A percentile compares a stretch with the other conserved stretches of the same genome.
Conservation (phyloP, 2,329 filamentous ascomycete genomes). For the Botrytis porri region DNA sequence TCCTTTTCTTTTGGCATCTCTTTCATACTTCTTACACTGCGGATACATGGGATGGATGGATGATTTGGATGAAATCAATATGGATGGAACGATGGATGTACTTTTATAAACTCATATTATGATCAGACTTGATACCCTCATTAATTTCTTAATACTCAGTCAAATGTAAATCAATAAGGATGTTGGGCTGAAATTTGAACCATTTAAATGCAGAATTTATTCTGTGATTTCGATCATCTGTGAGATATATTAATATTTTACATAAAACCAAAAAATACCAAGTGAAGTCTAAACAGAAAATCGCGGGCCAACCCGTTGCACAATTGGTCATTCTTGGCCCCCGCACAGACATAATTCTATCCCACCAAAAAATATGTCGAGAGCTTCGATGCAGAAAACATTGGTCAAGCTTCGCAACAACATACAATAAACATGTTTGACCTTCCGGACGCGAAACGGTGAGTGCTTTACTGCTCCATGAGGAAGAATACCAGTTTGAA, state of each 20-base stretch:
- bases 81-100: constrained; percentile 17
- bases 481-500: background rate
- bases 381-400: background rate
- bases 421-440: constrained; percentile 46
- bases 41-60: background rate
- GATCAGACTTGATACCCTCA: constrained; percentile 9
- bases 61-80: constrained; percentile 2
- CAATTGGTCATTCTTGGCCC: constrained; percentile 9
- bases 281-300: background rate
- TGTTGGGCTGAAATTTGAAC: background rate
- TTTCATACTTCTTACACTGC: background rate
- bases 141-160: background rate
- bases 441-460: constrained; percentile 53
- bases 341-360: constrained; percentile 5
- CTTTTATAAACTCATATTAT: constrained; percentile 13
- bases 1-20: background rate
- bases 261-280: background rate
- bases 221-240: background rate
- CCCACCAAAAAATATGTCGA: constrained; percentile 15
- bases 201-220: background rate
- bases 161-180: background rate
- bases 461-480: constrained; percentile 24
- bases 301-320: constrained; percentile 16
- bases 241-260: background rate
- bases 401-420: background rate